A percentile compares a stretch with the other conserved stretches of the same genome.
Evolutionary conservation across 192 early-diverging fungal genomes (phyloP).

Genomic region (Coemansia sp.): DNA sequence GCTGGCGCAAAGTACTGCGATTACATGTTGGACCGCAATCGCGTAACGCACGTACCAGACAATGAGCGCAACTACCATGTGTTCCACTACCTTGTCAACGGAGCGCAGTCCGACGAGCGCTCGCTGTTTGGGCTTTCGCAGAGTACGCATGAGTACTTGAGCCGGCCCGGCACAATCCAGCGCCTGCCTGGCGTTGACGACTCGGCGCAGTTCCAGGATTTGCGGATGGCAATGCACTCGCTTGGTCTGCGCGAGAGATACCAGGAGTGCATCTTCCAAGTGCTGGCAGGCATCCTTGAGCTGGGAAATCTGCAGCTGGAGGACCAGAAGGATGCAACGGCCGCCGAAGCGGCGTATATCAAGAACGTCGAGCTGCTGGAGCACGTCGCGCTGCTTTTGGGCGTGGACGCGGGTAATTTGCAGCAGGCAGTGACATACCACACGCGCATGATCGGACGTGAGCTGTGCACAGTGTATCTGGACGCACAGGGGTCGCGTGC

Average conservation of each 20-base stretch:
- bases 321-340: conserved; percentile 63
- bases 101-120: conserved; percentile 76
- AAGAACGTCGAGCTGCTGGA: conserved; percentile 76
- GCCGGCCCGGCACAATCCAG: conserved; percentile 46
- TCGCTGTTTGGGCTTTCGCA: conserved; percentile 66
- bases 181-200: conserved; percentile 62
- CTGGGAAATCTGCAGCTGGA: conserved; percentile 86
- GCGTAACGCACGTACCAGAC: conserved; percentile 64
- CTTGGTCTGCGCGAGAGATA: conserved; percentile 81
- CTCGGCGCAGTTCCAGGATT: conserved; percentile 59
- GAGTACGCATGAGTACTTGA: conserved; percentile 55
- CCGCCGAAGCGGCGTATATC: conserved; percentile 75
- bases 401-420: conserved; percentile 72
- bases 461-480: conserved; percentile 80
- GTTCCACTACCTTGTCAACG: conserved; percentile 92
- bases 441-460: conserved; percentile 79
- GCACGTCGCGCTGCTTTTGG: conserved; percentile 82
- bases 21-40: conserved; percentile 84
- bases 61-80: conserved; percentile 90
- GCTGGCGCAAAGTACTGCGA: conserved; percentile 85
- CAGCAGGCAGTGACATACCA: conserved; percentile 85
- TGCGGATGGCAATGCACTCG: conserved; percentile 83
- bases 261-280: conserved; percentile 82
- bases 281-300: conserved; percentile 82
- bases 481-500: conserved; percentile 67